Evolutionary conservation across 306 rosid genomes (phyloP).

Genomic region (Gastrolobium bilobum): DNA sequence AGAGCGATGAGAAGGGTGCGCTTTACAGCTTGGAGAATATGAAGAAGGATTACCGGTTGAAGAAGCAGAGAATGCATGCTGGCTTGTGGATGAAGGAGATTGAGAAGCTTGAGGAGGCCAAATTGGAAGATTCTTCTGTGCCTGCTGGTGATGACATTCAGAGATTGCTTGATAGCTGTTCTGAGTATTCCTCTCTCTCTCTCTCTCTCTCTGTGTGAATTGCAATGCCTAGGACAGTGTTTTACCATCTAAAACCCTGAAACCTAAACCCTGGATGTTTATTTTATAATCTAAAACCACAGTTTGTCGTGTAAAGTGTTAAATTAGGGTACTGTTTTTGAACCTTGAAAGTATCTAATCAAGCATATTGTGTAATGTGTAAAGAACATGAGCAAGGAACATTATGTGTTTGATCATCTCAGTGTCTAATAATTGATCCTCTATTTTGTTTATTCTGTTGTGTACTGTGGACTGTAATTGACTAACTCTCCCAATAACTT

Average conservation of each 20-base stretch:
- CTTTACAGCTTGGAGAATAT: constrained; percentile 81
- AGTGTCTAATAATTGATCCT: background rate
- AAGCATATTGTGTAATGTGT: background rate
- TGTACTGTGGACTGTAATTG: background rate
- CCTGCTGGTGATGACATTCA: constrained; percentile 78
- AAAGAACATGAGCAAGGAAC: background rate
- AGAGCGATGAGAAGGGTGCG: constrained; percentile 51
- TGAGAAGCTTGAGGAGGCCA: constrained; percentile 90
- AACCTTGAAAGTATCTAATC: background rate
- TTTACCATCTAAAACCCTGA: background rate
- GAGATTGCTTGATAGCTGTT: constrained; percentile 87
- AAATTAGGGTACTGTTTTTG: background rate
- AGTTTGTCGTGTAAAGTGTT: background rate
- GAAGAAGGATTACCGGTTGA: constrained; percentile 89
- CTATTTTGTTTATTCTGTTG: background rate
- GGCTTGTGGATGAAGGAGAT: constrained; percentile 95
- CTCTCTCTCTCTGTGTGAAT: background rate
- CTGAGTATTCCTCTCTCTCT: constrained; percentile 62
- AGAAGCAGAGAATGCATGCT: constrained; percentile 90
- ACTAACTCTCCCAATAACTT: constrained; percentile 17
- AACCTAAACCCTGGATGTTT: background rate
- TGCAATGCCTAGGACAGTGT: no score
- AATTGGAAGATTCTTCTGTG: constrained; percentile 60
- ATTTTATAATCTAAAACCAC: background rate
- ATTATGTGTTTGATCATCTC: constrained; percentile 19